These are phyloP conservation scores for Tricholoma bakamatsutake DNA, from an alignment of 768 basidiomycete species.

Conservation along the genomic window DNA sequence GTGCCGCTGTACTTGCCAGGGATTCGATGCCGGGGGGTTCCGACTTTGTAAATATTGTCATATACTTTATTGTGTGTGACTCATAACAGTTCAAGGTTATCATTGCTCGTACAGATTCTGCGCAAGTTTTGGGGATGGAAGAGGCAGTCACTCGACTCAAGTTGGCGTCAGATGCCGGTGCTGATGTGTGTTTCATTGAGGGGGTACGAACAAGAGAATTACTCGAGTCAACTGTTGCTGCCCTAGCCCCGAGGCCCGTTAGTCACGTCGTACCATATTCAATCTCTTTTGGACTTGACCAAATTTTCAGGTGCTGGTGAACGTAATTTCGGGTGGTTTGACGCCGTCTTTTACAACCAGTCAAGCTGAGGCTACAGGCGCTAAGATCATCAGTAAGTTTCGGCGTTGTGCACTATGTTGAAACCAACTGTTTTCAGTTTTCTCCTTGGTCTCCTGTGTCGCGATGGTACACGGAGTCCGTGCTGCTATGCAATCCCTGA, in stretches of 20 bases:
- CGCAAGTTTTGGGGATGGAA: constrained; percentile 75
- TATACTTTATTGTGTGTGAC: not conserved
- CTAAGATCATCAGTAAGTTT: constrained; percentile 70
- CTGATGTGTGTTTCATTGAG: constrained; percentile 80
- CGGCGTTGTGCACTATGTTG: not conserved
- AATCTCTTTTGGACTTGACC: not conserved
- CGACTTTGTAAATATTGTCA: constrained; percentile 47
- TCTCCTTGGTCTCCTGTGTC: constrained; percentile 71
- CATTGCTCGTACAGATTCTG: constrained; percentile 72
- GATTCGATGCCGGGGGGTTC: constrained; percentile 71
- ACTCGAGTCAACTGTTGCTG: constrained; percentile 56
- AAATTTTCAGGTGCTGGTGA: constrained; percentile 52
- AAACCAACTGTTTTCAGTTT: constrained; percentile 37
- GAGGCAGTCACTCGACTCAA: constrained; percentile 63
- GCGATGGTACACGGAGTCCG: constrained; percentile 72
- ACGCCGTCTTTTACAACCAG: constrained; percentile 68
- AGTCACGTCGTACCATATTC: constrained; percentile 8
- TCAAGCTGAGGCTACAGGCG: constrained; percentile 65
- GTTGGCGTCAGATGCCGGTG: constrained; percentile 67
- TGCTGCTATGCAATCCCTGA: constrained; percentile 68
- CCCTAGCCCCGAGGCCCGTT: constrained; percentile 67
- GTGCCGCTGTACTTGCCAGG: constrained; percentile 72
- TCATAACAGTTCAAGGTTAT: constrained; percentile 40
- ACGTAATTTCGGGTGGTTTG: constrained; percentile 73
- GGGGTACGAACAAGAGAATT: constrained; percentile 67